phyloP scores from a whole-genome alignment of 2,329 filamentous ascomycete species.

The Gremmenia infestans region DNA sequence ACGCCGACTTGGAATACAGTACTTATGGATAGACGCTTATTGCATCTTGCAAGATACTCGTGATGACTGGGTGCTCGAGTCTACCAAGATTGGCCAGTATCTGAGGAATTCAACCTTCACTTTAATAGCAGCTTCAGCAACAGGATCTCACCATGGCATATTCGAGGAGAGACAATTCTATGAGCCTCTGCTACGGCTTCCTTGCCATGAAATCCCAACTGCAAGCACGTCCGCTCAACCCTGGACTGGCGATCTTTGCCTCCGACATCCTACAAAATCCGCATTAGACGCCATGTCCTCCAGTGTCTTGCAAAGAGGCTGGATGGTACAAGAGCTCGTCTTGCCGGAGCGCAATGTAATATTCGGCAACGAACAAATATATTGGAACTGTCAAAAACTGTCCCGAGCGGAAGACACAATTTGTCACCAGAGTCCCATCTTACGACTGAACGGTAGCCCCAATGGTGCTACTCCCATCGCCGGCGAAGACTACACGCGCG shows the following conservation, averaged over 20 bases:
- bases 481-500: neutral
- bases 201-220: neutral
- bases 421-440: neutral
- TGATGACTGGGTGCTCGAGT: slow-evolving; percentile 5
- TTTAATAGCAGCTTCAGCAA: neutral
- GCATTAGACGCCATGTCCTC: neutral
- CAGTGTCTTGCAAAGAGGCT: neutral
- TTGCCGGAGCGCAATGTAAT: neutral
- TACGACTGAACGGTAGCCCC: neutral
- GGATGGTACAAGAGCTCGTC: neutral
- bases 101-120: neutral
- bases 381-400: neutral
- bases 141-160: neutral
- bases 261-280: neutral
- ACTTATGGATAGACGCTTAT: slow-evolving; percentile 18
- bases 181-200: neutral
- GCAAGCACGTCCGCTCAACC: neutral
- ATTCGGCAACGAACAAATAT: neutral
- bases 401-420: neutral
- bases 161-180: neutral
- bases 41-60: slow-evolving; percentile 15
- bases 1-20: slow-evolving; percentile 9
- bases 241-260: neutral
- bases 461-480: neutral
- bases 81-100: neutral